Evolutionary conservation across 495 filamentous ascomycete genomes (phyloP).

Genomic region (Aspergillus haitiensis): DNA sequence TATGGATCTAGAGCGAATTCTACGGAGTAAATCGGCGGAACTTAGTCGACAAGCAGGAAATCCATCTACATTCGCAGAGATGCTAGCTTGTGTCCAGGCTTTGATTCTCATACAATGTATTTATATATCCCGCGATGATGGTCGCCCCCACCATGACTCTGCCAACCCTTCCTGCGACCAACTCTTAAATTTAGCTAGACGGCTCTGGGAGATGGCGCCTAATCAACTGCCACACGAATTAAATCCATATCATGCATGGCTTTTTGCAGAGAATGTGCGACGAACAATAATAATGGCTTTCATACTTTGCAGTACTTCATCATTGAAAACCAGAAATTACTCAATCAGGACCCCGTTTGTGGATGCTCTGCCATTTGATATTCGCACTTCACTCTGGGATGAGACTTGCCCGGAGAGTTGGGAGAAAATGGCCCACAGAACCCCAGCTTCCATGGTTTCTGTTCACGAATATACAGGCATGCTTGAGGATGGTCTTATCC

Average conservation of each 20-base stretch:
- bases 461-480: slow-evolving; percentile 32
- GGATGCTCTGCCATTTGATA: slow-evolving; percentile 40
- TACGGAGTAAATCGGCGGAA: slow-evolving; percentile 20
- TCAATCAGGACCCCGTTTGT: slow-evolving; percentile 41
- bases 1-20: slow-evolving; percentile 23
- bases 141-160: slow-evolving; percentile 23
- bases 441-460: slow-evolving; percentile 28
- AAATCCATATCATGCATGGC: slow-evolving; percentile 44
- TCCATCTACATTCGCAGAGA: slow-evolving; percentile 34
- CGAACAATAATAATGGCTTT: slow-evolving; percentile 43
- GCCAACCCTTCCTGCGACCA: slow-evolving; percentile 19
- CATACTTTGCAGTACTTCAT: slow-evolving; percentile 41
- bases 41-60: background rate
- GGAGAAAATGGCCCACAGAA: slow-evolving; percentile 2
- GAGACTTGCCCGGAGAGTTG: slow-evolving; percentile 28
- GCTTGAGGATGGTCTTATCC: slow-evolving; percentile 26
- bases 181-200: slow-evolving; percentile 24
- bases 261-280: slow-evolving; percentile 47
- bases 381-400: slow-evolving; percentile 41
- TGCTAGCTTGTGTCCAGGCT: slow-evolving; percentile 38
- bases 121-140: slow-evolving; percentile 32
- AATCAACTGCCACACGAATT: slow-evolving; percentile 25
- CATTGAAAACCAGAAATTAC: slow-evolving; percentile 39
- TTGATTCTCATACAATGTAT: slow-evolving; percentile 42
- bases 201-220: slow-evolving; percentile 32